A percentile compares a stretch with the other conserved stretches of the same genome.
Conservation (phyloP, 140 eudicot genomes). For the Erigeron philadelphicus region DNA sequence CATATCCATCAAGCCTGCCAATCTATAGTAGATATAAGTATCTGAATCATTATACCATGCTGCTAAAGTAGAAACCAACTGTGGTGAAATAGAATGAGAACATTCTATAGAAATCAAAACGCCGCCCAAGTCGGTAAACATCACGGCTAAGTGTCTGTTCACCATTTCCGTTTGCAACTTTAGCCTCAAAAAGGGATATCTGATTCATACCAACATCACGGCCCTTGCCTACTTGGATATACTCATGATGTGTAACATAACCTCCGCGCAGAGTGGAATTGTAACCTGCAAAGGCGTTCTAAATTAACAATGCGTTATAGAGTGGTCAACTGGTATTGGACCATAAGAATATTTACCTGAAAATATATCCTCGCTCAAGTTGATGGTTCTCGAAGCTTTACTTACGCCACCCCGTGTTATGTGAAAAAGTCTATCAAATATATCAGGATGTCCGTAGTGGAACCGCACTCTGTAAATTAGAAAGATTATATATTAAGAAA, state of each 20-base stretch:
- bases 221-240: conserved; percentile 96
- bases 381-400: conserved; percentile 85
- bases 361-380: conserved; percentile 92
- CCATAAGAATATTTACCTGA: conserved; percentile 49
- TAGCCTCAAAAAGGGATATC: conserved; percentile 92
- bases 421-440: conserved; percentile 91
- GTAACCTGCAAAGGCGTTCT: conserved; percentile 51
- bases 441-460: conserved; percentile 98
- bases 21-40: conserved; percentile 12
- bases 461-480: conserved; percentile 68
- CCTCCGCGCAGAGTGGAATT: conserved; percentile 95
- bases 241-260: conserved; percentile 88
- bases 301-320: conserved; percentile 12
- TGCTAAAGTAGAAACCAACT: conserved; percentile 95
- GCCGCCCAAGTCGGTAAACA: conserved; percentile 91
- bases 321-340: background rate
- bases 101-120: conserved; percentile 94
- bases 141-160: conserved; percentile 99
- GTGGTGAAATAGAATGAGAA: conserved; percentile 94
- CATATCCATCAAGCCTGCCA: background rate
- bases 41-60: conserved; percentile 61
- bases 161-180: conserved; percentile 97
- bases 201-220: conserved; percentile 99
- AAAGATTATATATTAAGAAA: conserved; percentile 20
- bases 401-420: conserved; percentile 96